Conservation (phyloP, 1,139 yeast species). For the Yamadazyma atlantica region DNA sequence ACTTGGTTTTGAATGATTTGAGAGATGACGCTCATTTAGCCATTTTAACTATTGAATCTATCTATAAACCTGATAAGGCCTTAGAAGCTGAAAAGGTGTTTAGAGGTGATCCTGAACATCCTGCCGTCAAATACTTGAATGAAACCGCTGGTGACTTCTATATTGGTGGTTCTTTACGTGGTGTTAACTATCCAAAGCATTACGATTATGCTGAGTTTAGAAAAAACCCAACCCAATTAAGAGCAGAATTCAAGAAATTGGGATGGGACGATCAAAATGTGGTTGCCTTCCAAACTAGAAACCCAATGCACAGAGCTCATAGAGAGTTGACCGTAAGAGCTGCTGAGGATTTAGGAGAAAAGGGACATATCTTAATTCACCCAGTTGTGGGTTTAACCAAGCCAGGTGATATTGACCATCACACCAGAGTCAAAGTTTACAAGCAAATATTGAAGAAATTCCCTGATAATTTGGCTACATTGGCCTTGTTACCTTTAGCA, state of each 20-base stretch:
- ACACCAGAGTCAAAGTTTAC: slow-evolving; percentile 94
- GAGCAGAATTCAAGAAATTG: slow-evolving; percentile 75
- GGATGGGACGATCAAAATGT: slow-evolving; percentile 76
- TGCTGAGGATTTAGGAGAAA: slow-evolving; percentile 54
- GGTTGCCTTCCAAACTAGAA: slow-evolving; percentile 97
- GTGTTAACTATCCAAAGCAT: slow-evolving; percentile 81
- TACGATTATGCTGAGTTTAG: slow-evolving; percentile 87
- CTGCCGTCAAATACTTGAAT: slow-evolving; percentile 75
- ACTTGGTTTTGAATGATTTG: slow-evolving; percentile 75
- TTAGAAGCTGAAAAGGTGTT: slow-evolving; percentile 82
- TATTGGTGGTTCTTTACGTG: slow-evolving; percentile 86
- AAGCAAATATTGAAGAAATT: slow-evolving; percentile 87
- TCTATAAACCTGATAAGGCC: slow-evolving; percentile 77
- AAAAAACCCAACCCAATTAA: slow-evolving; percentile 86
- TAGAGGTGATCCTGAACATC: slow-evolving; percentile 97
- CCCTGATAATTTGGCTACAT: slow-evolving; percentile 90
- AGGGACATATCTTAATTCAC: slow-evolving; percentile 77
- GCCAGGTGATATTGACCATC: slow-evolving; percentile 98
- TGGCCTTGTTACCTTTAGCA: slow-evolving; percentile 87
- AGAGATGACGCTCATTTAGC: slow-evolving; percentile 84
- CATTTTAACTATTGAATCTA: slow-evolving; percentile 72
- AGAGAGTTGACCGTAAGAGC: slow-evolving; percentile 95
- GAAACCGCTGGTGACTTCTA: slow-evolving; percentile 80
- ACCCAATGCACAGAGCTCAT: slow-evolving; percentile 98
- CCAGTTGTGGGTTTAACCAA: slow-evolving; percentile 97